Base-by-base conservation (phyloP, 2,329 filamentous ascomycete species). In the Botrytis elliptica region DNA sequence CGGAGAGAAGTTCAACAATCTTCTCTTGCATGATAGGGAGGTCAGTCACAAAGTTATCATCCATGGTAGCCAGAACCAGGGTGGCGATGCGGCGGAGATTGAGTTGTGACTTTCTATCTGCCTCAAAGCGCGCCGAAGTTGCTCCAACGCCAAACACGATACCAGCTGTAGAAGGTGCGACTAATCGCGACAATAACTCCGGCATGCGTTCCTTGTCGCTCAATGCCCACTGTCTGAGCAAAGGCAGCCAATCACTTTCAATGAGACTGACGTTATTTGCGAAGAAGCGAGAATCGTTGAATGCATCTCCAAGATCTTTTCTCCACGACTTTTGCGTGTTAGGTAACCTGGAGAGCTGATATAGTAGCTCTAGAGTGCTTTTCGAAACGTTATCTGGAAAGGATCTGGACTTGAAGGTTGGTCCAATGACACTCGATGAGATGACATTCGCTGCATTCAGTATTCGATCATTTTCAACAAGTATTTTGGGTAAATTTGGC, bases 131-230 rank as follows among this genome's bases (percentile, higher is more conserved):
- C 52, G 96, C 96, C 62, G 95, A 97, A 36, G 93, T 94, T 10
- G 96, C 96, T 18, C 97, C 97, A 0, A 99, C 96, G n/a, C 96
- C 96, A 80, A 99, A 99, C 81, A 99, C 95, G 78, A 99, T 97
- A 14, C 96, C 96, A 0, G 97, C 96, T 22, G 95, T 95, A 1
- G 95, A 94, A 9, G 96, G 96, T 6, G 95, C 89, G 9, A 91
- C 91, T 75, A 99, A 88, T 33, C 94, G 91, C 55, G 88, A 86
- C 14, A 98, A 83, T 6, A 98, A 85, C 75, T 99, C 96, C 0
- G 91, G 85, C 83, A 99, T 88, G 65, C 93, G 90, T 72, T 98
- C 95, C 83, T 97, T 98, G 82, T 99, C 96, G 25, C 89, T 89
- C 22, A 95, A 84, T 5, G 90, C 88, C 93, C 95, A 97, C 81